Evolutionary conservation across 2,329 filamentous ascomycete genomes (phyloP), one percentile per base, ranked within the genome.

Genomic region (Exserohilum rostratum): DNA sequence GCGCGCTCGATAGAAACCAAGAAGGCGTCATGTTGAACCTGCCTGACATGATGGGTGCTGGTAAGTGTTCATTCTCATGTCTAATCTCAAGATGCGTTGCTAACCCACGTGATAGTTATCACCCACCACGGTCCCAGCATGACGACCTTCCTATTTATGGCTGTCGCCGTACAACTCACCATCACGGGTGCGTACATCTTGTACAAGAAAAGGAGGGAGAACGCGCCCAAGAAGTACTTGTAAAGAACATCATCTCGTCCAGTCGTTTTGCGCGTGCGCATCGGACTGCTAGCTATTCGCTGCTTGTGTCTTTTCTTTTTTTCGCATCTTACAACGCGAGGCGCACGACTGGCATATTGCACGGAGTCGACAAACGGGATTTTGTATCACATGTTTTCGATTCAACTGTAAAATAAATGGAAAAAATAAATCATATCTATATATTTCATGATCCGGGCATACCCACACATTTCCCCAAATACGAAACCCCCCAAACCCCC

Each of bases 201-300:
- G 55, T 96, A 96, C 78, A 96, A 96, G 83, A 84, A 87, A 66
- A 87, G 89, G 70, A 85, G 88, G 77, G 82, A 85, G 34, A 86
- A 82, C 60, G 85, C 87, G 75, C 91, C 91, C n/a, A 96, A 96
- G 83, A 97, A 97, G 79, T 97, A 92, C 76, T 78, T 96, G 72
- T 96, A 61, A 12, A 34, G 5, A 2, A 12, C 3, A 6, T 29
- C 22, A 20, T 27, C 34, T 17, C 27, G 15, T n/a, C 7, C 15
- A 15, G 15, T 35, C n/a, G 4, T 18, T 35, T 18, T 18, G n/a
- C n/a, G 15, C n/a, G 7, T 7, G 7, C 22, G 22, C 4, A n/a
- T n/a, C n/a, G n/a, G 34, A 13, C 20, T 38, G 35, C 18, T 38
- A 13, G 22, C 22, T 25, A 25, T 7, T 7, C 22, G 22, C 7